Evolutionary conservation across 2,329 filamentous ascomycete genomes (phyloP), one percentile per base, ranked within the genome.

Genomic region (Cladophialophora yegresii): DNA sequence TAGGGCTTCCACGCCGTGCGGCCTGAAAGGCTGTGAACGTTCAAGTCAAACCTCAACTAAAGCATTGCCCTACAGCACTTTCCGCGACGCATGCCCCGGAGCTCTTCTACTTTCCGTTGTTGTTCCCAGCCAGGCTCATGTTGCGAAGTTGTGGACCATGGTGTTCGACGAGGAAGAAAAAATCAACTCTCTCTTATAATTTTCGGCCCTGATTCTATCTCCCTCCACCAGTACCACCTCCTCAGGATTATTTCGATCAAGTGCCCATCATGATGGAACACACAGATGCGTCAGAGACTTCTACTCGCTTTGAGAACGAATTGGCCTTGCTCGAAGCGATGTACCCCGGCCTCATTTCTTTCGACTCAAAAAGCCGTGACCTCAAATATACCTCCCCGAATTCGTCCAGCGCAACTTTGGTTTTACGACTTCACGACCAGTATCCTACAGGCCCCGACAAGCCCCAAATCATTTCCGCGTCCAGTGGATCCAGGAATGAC

Each of bases 281-380:
- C 20, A 53, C 23, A 26, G 40, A 36, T 10, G 16, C 53, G 9
- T 43, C 63, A 13, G 58, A 65, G 6, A 16, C n/a, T 22, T 45
- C 30, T 23, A 13, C 55, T 12, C 67, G 69, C 20, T 66, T 66
- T 40, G 64, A 64, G n/a, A 49, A 62, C 16, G 69, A 71, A 59
- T 32, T 71, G 3, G 64, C 61, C 13, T 64, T 71, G 6, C 61
- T 71, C n/a, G 20, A 64, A 20, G 67, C 67, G 6, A 71, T 71
- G 69, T 71, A 67, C 45, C 67, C 67, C 10, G 51, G 55, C 5
- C 22, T 40, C 4, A 13, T 69, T 28, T 45, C 40, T 6, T 71
- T 63, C 59, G 54, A 61, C 33, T 33, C 23, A 1, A 33, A 59
- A 20, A 55, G 53, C 40, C 63, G 66, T 12, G 69, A 71, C 30